These are phyloP conservation scores for Aureobasidium pullulans DNA, from an alignment of 2,329 filamentous ascomycete species.

Conservation along the genomic window DNA sequence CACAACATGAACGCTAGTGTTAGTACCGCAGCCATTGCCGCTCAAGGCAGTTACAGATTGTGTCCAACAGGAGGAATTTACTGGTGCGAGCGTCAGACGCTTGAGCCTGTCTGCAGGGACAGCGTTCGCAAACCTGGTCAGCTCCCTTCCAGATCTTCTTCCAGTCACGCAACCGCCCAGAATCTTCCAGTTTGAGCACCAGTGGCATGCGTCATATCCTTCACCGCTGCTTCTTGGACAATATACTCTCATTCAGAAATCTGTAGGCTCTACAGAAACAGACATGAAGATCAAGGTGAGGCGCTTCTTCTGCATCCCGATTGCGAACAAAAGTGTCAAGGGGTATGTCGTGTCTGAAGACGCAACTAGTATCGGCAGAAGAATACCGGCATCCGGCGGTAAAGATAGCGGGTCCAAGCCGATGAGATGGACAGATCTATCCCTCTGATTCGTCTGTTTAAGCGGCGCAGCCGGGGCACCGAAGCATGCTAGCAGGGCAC, in stretches of 20 bases:
- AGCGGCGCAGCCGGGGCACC: background rate
- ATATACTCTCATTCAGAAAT: background rate
- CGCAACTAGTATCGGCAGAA: background rate
- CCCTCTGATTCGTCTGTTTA: background rate
- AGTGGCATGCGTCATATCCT: background rate
- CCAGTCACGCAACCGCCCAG: background rate
- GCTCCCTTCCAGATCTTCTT: background rate
- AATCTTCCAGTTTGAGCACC: background rate
- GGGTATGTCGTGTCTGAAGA: background rate
- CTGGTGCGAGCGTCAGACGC: background rate
- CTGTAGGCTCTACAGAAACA: background rate
- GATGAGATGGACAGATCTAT: background rate
- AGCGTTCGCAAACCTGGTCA: constrained; percentile 3
- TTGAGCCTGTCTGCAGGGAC: constrained; percentile 11
- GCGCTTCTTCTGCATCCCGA: background rate
- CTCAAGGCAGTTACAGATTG: constrained; percentile 2
- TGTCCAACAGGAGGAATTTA: background rate
- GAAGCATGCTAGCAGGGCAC: background rate
- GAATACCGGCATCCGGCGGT: background rate
- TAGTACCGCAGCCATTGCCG: background rate
- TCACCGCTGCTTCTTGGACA: constrained; percentile 9
- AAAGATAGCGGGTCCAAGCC: background rate
- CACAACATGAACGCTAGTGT: background rate
- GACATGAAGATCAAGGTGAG: constrained; percentile 7
- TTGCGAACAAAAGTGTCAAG: constrained; percentile 1